Percentiles rank a stretch among this genome's conserved stretches.
phyloP scores from a whole-genome alignment of 164 flowering plant genomes.

The Dillenia suffruticosa region DNA sequence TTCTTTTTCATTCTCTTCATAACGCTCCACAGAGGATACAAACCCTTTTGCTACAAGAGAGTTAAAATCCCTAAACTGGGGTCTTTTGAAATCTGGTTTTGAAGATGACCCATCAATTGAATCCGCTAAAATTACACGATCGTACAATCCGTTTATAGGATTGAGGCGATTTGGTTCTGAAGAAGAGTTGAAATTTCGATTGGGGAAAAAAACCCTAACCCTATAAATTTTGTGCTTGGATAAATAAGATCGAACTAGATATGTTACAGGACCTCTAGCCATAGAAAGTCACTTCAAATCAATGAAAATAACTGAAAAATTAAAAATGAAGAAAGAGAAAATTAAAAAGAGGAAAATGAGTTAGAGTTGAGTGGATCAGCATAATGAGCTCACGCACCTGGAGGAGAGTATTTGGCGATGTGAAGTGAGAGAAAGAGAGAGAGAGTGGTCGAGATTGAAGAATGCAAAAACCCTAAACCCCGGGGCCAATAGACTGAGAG shows the following conservation, averaged over 20 bases:
- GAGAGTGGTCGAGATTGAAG: too few relatives aligned
- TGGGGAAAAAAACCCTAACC: constrained; percentile 13
- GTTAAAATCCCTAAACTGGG: not conserved
- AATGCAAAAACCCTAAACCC: too few relatives aligned
- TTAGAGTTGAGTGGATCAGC: too few relatives aligned
- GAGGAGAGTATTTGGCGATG: too few relatives aligned
- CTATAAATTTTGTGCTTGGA: constrained; percentile 17
- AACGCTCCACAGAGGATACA: constrained; percentile 14
- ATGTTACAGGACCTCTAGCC: constrained; percentile 41
- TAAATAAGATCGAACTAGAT: constrained; percentile 32
- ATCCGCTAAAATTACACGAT: constrained; percentile 12
- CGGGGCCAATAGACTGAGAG: too few relatives aligned
- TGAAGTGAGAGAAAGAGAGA: too few relatives aligned
- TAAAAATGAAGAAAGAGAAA: not conserved
- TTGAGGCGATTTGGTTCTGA: constrained; percentile 1
- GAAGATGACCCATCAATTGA: constrained; percentile 3
- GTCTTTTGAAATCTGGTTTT: constrained; percentile 3
- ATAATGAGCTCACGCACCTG: too few relatives aligned
- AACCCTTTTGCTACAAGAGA: constrained; percentile 13
- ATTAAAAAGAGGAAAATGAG: not conserved
- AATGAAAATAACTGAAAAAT: not conserved
- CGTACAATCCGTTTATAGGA: too few relatives aligned
- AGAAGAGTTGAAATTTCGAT: constrained; percentile 16
- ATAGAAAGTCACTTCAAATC: constrained; percentile 17
- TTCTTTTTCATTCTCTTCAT: not conserved